These are phyloP conservation scores for Sextonia rubra DNA, from an alignment of 164 flowering plant genomes.

Conservation along the genomic window DNA sequence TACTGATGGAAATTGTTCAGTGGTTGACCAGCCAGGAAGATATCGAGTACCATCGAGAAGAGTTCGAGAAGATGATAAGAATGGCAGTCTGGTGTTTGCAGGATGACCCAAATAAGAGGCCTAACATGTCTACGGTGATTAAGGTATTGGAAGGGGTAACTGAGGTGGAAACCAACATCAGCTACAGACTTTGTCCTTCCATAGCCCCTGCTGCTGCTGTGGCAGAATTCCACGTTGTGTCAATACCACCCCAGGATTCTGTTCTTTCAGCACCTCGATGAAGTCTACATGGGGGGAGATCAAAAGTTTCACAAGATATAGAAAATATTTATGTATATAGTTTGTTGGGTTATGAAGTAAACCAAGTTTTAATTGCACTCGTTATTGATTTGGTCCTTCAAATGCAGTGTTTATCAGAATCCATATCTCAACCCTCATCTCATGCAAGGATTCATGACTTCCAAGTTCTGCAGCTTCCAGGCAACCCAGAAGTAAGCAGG, in stretches of 20 bases:
- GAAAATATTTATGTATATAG: too few species aligned
- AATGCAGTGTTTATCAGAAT: too few species aligned
- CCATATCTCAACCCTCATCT: too few species aligned
- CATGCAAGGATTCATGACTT: too few species aligned
- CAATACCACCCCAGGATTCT: neutral
- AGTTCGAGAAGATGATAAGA: slow-evolving; percentile 13
- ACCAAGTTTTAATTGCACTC: too few species aligned
- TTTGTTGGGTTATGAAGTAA: too few species aligned
- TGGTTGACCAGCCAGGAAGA: neutral
- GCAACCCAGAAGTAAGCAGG: too few species aligned
- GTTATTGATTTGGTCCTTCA: too few species aligned
- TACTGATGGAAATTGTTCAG: slow-evolving; percentile 11
- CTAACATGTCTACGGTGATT: slow-evolving; percentile 19
- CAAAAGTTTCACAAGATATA: too few species aligned
- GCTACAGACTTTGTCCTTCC: neutral
- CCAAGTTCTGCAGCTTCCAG: too few species aligned
- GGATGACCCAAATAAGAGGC: slow-evolving; percentile 12
- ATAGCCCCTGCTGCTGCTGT: neutral
- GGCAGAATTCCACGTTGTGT: neutral
- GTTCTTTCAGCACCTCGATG: slow-evolving; percentile 5
- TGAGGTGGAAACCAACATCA: slow-evolving; percentile 7
- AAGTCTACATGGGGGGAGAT: neutral
- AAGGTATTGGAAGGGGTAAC: slow-evolving; percentile 23
- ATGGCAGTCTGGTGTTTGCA: slow-evolving; percentile 23
- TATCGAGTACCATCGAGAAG: slow-evolving; percentile 11